These are phyloP conservation scores for Mycena rebaudengoi DNA, from an alignment of 768 basidiomycete species.

Conservation along the genomic window DNA sequence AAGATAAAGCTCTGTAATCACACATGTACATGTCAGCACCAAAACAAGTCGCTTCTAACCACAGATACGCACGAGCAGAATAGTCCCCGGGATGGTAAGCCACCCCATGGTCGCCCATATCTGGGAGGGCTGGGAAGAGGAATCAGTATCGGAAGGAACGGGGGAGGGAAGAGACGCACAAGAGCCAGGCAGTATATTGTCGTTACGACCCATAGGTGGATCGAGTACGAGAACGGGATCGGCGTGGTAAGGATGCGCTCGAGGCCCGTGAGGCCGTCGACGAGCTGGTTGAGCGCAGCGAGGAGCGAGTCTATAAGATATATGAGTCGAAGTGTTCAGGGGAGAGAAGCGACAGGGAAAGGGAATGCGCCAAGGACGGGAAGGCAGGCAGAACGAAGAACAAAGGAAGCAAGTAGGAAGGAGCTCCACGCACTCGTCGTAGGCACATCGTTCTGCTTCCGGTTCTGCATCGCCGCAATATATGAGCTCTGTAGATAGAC, in stretches of 20 bases:
- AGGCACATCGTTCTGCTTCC: slow-evolving; percentile 64
- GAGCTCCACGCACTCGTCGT: slow-evolving; percentile 59
- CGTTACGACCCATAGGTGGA: slow-evolving; percentile 58
- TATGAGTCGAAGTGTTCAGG: too few species aligned
- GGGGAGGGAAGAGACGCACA: slow-evolving; percentile 42
- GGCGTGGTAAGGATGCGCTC: slow-evolving; percentile 81
- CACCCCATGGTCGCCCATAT: slow-evolving; percentile 62
- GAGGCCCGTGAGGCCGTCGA: slow-evolving; percentile 72
- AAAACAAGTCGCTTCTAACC: too few species aligned
- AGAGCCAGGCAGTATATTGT: slow-evolving; percentile 66
- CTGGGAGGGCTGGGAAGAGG: slow-evolving; percentile 64
- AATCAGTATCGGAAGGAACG: background rate
- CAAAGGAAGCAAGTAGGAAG: background rate
- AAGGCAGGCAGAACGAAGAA: too few species aligned
- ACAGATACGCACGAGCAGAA: slow-evolving; percentile 57
- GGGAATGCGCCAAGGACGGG: too few species aligned
- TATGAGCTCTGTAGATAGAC: slow-evolving; percentile 71
- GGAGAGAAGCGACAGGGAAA: background rate
- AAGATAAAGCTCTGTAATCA: too few species aligned
- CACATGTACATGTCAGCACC: too few species aligned
- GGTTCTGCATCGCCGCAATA: slow-evolving; percentile 63
- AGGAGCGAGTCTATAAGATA: slow-evolving; percentile 60
- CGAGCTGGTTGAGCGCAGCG: slow-evolving; percentile 58
- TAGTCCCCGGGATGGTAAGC: slow-evolving; percentile 72
- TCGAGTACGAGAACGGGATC: slow-evolving; percentile 74